phyloP scores from a whole-genome alignment of 202 grass and related monocot genomes.

The Carex arenaria region DNA sequence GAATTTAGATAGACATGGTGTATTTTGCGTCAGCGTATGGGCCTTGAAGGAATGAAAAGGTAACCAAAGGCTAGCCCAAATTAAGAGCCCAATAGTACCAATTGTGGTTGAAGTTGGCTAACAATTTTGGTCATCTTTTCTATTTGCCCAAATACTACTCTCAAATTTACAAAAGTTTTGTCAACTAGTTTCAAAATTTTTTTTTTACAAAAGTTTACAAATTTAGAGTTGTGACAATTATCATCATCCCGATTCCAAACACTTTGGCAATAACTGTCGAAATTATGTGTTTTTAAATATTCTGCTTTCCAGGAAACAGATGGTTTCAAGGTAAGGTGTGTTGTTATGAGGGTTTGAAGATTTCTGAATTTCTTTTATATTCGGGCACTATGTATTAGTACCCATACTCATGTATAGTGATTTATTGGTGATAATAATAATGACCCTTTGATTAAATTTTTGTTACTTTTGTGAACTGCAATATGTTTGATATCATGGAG shows the following conservation, averaged over 20 bases:
- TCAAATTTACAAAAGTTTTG: neutral
- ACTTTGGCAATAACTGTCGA: neutral
- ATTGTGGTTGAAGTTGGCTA: neutral
- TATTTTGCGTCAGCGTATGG: neutral
- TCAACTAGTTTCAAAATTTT: too few relatives aligned
- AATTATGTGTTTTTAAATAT: neutral
- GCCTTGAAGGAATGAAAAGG: neutral
- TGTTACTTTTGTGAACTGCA: neutral
- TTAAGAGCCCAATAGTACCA: neutral
- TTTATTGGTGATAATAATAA: neutral
- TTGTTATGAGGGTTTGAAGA: neutral
- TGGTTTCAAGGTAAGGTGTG: neutral
- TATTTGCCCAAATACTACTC: neutral
- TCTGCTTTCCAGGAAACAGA: neutral
- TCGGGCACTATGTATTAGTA: neutral
- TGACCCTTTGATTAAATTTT: neutral
- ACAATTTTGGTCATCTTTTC: neutral
- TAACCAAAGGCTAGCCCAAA: neutral
- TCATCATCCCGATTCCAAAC: neutral
- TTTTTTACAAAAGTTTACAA: neutral
- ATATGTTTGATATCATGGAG: neutral
- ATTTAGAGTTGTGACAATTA: neutral
- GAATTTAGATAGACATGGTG: neutral
- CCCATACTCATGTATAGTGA: neutral
- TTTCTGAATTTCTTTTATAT: neutral